Conservation (phyloP, 129 eudicot genomes). For the Artemisia tridentata region DNA sequence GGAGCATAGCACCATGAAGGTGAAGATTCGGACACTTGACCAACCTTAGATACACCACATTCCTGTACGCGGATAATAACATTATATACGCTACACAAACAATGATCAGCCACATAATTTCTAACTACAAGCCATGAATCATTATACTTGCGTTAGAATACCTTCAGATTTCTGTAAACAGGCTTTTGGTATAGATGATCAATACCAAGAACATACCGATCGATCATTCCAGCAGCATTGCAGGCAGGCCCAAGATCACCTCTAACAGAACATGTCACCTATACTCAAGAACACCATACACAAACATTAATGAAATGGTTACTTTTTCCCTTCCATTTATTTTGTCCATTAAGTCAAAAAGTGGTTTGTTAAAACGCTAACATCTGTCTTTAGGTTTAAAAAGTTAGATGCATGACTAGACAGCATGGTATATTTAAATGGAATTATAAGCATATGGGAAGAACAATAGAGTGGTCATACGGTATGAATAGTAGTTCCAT, state of each 20-base stretch:
- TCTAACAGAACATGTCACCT: slow-evolving; percentile 78
- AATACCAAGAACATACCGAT: slow-evolving; percentile 71
- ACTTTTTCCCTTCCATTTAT: too few relatives aligned
- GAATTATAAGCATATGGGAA: neutral
- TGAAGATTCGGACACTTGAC: slow-evolving; percentile 46
- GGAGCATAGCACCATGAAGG: slow-evolving; percentile 87
- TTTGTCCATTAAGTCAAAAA: too few relatives aligned
- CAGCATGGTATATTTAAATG: too few relatives aligned
- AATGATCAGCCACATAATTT: slow-evolving; percentile 12
- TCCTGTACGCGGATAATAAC: slow-evolving; percentile 31
- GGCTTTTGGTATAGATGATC: slow-evolving; percentile 73
- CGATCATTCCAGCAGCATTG: slow-evolving; percentile 79
- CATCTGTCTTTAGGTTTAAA: too few relatives aligned
- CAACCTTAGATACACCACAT: slow-evolving; percentile 49
- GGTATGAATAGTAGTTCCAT: slow-evolving; percentile 37
- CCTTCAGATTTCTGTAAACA: slow-evolving; percentile 68
- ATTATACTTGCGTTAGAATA: slow-evolving; percentile 16
- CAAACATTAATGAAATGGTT: neutral
- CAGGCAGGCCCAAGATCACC: slow-evolving; percentile 86
- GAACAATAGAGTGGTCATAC: slow-evolving; percentile 39
- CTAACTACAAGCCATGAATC: neutral
- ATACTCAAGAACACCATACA: slow-evolving; percentile 20
- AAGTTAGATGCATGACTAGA: too few relatives aligned
- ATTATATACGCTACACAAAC: neutral
- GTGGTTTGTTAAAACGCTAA: too few relatives aligned